Conservation (phyloP, 345 rosid genomes). For the Rhizophora mangle region DNA sequence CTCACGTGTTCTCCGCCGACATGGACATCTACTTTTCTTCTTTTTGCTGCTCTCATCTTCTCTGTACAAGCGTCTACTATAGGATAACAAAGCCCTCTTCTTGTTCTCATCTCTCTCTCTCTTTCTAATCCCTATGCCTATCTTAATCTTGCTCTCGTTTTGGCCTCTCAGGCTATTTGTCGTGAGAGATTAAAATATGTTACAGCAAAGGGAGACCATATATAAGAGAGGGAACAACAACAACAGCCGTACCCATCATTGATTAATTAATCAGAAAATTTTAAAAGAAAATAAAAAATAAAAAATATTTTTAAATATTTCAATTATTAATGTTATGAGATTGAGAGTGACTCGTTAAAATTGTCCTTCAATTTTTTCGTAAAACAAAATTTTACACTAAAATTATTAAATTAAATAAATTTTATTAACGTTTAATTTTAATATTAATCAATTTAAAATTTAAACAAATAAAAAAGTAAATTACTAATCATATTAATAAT, state of each 20-base stretch:
- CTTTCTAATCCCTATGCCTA: not conserved
- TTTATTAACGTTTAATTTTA: too few relatives aligned
- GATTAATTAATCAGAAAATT: not conserved
- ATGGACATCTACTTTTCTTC: constrained; percentile 5
- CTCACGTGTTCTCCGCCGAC: constrained; percentile 25
- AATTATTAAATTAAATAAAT: too few relatives aligned
- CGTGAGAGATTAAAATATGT: constrained; percentile 20
- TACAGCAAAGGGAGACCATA: constrained; percentile 33
- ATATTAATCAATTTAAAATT: too few relatives aligned
- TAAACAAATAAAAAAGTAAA: too few relatives aligned
- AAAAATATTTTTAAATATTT: too few relatives aligned
- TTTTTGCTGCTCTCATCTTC: constrained; percentile 8
- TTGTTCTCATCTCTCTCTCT: constrained; percentile 46
- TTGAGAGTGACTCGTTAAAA: too few relatives aligned
- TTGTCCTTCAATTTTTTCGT: too few relatives aligned
- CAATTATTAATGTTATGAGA: too few relatives aligned
- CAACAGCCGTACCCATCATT: constrained; percentile 29
- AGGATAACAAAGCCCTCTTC: constrained; percentile 50
- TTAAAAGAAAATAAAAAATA: too few relatives aligned
- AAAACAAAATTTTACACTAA: too few relatives aligned
- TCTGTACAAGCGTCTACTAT: constrained; percentile 25
- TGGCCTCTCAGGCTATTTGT: constrained; percentile 18
- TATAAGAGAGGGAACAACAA: constrained; percentile 27
- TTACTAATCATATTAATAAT: too few relatives aligned
- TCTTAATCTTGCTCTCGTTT: not conserved